Evolutionary conservation across 495 filamentous ascomycete species (phyloP).

Genomic region (Aspergillus saccharolyticus): DNA sequence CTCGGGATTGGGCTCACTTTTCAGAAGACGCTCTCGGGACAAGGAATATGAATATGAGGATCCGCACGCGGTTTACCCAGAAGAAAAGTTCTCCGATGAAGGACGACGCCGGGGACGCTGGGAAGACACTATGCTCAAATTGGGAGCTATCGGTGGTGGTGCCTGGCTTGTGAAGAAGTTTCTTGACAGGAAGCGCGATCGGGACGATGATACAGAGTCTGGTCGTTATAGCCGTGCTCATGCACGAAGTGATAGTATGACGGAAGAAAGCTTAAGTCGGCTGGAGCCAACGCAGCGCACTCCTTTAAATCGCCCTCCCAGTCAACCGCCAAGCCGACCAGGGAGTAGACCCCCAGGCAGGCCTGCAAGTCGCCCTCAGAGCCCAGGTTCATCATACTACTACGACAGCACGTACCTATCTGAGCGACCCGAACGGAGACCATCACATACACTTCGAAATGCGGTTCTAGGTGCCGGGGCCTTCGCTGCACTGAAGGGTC

Average conservation of each 20-base stretch:
- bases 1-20: slow-evolving; percentile 55
- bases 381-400: slow-evolving; percentile 41
- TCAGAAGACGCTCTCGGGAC: slow-evolving; percentile 41
- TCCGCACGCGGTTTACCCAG: slow-evolving; percentile 49
- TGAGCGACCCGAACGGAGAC: slow-evolving; percentile 23
- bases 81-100: slow-evolving; percentile 58
- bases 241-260: slow-evolving; percentile 37
- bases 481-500: slow-evolving; percentile 57
- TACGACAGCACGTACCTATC: slow-evolving; percentile 42
- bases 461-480: slow-evolving; percentile 65
- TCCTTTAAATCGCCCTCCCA: slow-evolving; percentile 40
- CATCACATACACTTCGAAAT: slow-evolving; percentile 52
- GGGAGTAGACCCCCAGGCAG: too few species aligned
- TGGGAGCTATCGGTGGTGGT: slow-evolving; percentile 62
- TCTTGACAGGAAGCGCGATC: slow-evolving; percentile 53
- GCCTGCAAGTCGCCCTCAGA: slow-evolving; percentile 21
- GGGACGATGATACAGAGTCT: slow-evolving; percentile 53
- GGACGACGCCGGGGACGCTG: slow-evolving; percentile 47
- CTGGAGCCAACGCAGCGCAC: slow-evolving; percentile 36
- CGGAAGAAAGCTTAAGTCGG: slow-evolving; percentile 39
- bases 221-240: slow-evolving; percentile 44
- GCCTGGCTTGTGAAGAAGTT: slow-evolving; percentile 59
- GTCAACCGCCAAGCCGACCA: slow-evolving; percentile 35
- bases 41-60: slow-evolving; percentile 35
- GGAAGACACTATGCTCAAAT: slow-evolving; percentile 60